Evolutionary conservation across 177 flowering plant species (phyloP), one percentile per base, ranked within the genome.

Genomic region (Vitis hybrid): DNA sequence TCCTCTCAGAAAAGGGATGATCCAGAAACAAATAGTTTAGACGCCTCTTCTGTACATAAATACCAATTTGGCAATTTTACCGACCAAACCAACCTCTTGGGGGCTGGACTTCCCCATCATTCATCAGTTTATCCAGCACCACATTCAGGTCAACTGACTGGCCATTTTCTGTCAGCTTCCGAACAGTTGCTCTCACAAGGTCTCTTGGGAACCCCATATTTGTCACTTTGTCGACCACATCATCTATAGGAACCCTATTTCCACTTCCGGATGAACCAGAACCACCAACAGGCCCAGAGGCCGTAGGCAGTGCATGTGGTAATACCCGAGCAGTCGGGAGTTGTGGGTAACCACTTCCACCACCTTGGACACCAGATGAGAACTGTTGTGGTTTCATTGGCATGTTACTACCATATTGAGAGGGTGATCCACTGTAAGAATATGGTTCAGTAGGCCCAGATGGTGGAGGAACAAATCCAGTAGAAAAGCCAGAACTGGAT

Each of bases 121-220:
- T 94, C 98, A 90, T 94, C 78, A 94, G 72, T 78, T 94, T 94
- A 77, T 94, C 98, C 77, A 94, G 83, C 60, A 94, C 97, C 45
- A 88, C 71, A 77, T 94, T 94, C 75, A 94, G 79, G 78, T 94
- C 98, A 18, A 94, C 97, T 1, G 96, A 73, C 77, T 94, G 98
- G 11, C 97, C 97, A 74, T 85, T 91, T 81, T 91, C 97, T 2
- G 98, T 94, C 62, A 94, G 73, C 68, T 74, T 89, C 67, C 90
- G 68, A 18, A 91, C 98, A 0, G 97, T 86, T 8, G 90, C 97
- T 67, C 86, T 84, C 62, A 91, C 96, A 50, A 79, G 86, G 2
- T 94, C 98, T 78, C 96, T 91, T 2, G 94, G 82, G 75, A 94
- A 94, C 34, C 98, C 98, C 98, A 94, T 94, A 16, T 26, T 86